A percentile compares a stretch with the other conserved stretches of the same genome.
Evolutionary conservation across 257 asterid genomes (phyloP).

Genomic region (Buddleja alternifolia): DNA sequence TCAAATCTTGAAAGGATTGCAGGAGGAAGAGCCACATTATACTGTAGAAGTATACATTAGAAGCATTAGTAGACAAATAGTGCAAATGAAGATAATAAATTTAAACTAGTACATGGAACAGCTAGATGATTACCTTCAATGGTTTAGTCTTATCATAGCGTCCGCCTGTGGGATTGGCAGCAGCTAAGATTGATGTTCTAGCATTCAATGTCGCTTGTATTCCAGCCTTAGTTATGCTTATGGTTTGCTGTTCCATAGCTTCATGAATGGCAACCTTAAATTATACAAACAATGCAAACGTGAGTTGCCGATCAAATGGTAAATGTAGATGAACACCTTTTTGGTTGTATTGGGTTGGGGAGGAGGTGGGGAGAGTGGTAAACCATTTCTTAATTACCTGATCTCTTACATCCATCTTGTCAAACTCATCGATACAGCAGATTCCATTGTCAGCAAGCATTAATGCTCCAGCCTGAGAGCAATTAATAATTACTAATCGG

Average conservation of each 20-base stretch:
- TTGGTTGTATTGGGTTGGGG: not conserved
- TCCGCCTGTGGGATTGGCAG: constrained; percentile 99
- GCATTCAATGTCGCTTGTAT: constrained; percentile 99
- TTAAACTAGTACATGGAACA: not conserved
- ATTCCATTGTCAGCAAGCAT: constrained; percentile 99
- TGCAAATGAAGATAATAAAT: not conserved
- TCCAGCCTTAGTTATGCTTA: constrained; percentile 99
- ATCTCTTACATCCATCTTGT: constrained; percentile 96
- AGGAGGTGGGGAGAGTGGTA: not conserved
- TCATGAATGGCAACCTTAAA: constrained; percentile 97
- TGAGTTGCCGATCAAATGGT: constrained; percentile 25
- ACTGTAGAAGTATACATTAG: constrained; percentile 54
- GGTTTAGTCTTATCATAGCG: constrained; percentile 97
- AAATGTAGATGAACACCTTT: constrained; percentile 5
- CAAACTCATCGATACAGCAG: constrained; percentile 98
- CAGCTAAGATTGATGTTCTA: constrained; percentile 96
- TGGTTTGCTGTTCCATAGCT: constrained; percentile 99
- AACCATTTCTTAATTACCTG: constrained; percentile 57
- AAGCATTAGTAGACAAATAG: constrained; percentile 26
- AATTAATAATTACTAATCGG: constrained; percentile 11
- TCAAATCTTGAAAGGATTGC: constrained; percentile 99
- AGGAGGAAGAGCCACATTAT: constrained; percentile 98
- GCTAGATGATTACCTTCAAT: constrained; percentile 63
- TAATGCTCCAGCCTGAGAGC: constrained; percentile 93
- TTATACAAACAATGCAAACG: constrained; percentile 22